These are phyloP conservation scores for Hibiscus tridactylites DNA, from an alignment of 345 rosid genomes.

Conservation along the genomic window DNA sequence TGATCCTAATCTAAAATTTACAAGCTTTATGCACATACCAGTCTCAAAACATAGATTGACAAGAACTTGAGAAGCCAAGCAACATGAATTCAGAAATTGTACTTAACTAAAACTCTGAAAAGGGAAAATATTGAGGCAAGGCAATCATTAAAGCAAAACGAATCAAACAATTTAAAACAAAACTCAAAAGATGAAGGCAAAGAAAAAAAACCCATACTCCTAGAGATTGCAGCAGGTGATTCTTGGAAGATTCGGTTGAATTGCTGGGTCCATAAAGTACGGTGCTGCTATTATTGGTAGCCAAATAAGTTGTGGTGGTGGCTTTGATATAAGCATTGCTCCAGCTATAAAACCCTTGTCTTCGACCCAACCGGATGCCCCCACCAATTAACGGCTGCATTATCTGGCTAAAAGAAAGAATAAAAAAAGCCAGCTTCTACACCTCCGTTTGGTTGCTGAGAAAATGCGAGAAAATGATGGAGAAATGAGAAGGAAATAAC, in stretches of 20 bases:
- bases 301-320: background rate
- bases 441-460: background rate
- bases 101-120: too few species aligned
- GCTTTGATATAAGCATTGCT: constrained; percentile 8
- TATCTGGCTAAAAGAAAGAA: background rate
- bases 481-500: background rate
- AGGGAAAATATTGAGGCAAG: too few species aligned
- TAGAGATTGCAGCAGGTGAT: constrained; percentile 10
- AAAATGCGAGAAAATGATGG: background rate
- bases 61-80: too few species aligned
- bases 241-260: constrained; percentile 5
- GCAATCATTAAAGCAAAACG: too few species aligned
- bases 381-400: constrained; percentile 30
- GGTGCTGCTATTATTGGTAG: background rate
- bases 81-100: too few species aligned
- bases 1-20: too few species aligned
- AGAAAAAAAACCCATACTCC: background rate
- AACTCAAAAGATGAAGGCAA: background rate
- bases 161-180: background rate
- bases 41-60: too few species aligned
- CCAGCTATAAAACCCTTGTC: constrained; percentile 12
- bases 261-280: constrained; percentile 2
- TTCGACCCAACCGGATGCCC: constrained; percentile 19
- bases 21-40: too few species aligned
- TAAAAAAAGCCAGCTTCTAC: background rate